Evolutionary conservation across 2,329 filamentous ascomycete genomes (phyloP).

Genomic region (Claviceps africana): DNA sequence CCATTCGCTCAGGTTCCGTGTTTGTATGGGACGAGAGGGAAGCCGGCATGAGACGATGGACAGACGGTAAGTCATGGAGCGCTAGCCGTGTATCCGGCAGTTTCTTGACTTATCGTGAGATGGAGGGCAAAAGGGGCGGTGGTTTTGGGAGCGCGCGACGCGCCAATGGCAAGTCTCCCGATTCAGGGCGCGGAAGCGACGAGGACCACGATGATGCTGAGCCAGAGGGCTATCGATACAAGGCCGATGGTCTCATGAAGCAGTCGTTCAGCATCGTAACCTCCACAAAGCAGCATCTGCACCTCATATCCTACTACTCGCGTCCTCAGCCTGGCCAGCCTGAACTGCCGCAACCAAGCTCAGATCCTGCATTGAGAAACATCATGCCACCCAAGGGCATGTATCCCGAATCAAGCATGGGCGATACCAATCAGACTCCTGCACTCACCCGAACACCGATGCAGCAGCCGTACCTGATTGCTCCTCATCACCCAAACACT

Average conservation of each 20-base stretch:
- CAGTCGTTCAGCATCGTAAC: slow-evolving; percentile 99
- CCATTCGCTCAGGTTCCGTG: slow-evolving; percentile 89
- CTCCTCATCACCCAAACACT: slow-evolving; percentile 19
- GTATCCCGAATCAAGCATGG: slow-evolving; percentile 91
- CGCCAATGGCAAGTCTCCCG: slow-evolving; percentile 62
- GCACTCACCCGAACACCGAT: slow-evolving; percentile 66
- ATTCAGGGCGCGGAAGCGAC: slow-evolving; percentile 67
- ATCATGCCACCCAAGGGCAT: slow-evolving; percentile 85
- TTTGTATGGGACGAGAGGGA: slow-evolving; percentile 99
- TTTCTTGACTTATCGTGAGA: slow-evolving; percentile 93
- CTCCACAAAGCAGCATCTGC: slow-evolving; percentile 72
- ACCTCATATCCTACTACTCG: slow-evolving; percentile 94
- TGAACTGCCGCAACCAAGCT: slow-evolving; percentile 67
- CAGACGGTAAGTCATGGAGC: slow-evolving; percentile 97
- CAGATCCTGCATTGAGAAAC: slow-evolving; percentile 63
- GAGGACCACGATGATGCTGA: slow-evolving; percentile 76
- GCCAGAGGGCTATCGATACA: slow-evolving; percentile 85
- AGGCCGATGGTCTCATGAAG: slow-evolving; percentile 96
- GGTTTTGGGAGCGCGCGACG: slow-evolving; percentile 48
- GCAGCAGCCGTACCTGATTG: slow-evolving; percentile 28
- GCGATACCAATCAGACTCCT: slow-evolving; percentile 68
- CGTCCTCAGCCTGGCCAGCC: slow-evolving; percentile 59
- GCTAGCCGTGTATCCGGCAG: slow-evolving; percentile 94
- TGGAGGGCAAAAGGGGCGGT: slow-evolving; percentile 94
- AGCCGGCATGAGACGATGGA: slow-evolving; percentile 96